Evolutionary conservation across 495 filamentous ascomycete species (phyloP), one percentile per base, ranked within the genome.

Genomic region (Lophiostoma macrostomum): DNA sequence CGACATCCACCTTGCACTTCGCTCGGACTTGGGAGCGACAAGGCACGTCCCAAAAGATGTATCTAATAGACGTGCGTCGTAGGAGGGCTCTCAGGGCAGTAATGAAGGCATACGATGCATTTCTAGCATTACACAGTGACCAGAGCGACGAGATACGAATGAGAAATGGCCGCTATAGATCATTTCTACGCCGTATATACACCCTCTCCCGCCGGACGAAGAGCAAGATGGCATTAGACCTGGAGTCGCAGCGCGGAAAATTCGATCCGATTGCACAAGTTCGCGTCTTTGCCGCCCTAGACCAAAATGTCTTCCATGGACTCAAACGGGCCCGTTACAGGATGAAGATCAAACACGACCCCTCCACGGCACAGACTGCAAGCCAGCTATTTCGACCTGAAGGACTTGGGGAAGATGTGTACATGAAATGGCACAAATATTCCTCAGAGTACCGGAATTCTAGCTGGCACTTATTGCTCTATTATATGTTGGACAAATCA

Each of bases 401-500:
- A n/a, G n/a, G n/a, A n/a, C n/a, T n/a, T n/a, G 36, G 50, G 3
- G 38, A 61, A 25, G 16, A 25, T n/a, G 3, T 35, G 48, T 20
- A 23, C 14, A 22, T 29, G 18, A 39, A 31, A 8, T 53, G 55
- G 45, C 12, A 14, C 24, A n/a, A 0, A 12, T 32, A 58, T 5
- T 25, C 23, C 5, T 19, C 5, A 24, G 42, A 38, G 0, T 1
- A 20, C 3, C 42, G 44, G 23, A 13, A 38, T 3, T 10, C 11
- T 14, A 35, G 19, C 11, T 54, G 51, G 56, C 29, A 30, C 28
- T 2, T 40, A 8, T 13, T 63, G 8, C 32, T 84, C 44, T 65
- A 80, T 14, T 74, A 72, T 61, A 64, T 79, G 22, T 56, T 87
- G 22, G 58, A 71, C n/a, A 69, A 73, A 40, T 65, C 67, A 23